Conservation (phyloP, 73 alveolate genomes). For the Paramecium pentaurelia region DNA sequence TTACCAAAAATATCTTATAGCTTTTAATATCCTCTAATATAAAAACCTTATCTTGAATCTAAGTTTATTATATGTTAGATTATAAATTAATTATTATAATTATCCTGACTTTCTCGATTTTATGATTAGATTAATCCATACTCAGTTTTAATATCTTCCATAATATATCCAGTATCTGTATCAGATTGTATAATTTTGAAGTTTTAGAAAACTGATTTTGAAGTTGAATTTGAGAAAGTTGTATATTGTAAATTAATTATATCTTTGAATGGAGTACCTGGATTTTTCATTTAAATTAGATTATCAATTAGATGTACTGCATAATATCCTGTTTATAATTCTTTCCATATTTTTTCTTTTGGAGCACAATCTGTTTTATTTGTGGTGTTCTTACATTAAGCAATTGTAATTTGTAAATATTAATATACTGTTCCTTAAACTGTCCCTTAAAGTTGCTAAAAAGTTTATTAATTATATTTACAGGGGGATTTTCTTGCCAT, state of each 20-base stretch:
- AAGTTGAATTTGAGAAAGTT: background rate
- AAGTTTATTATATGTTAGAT: background rate
- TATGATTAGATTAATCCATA: background rate
- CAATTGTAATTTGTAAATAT: background rate
- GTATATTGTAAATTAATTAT: background rate
- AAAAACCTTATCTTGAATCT: background rate
- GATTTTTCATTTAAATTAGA: background rate
- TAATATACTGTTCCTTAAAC: background rate
- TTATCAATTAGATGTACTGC: background rate
- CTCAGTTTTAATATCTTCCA: background rate
- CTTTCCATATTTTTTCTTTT: background rate
- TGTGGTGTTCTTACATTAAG: conserved; percentile 28
- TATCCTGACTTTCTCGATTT: background rate
- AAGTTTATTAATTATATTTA: background rate
- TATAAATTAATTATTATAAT: background rate
- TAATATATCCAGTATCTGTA: background rate
- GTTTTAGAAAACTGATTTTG: background rate
- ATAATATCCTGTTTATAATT: background rate
- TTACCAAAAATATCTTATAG: background rate
- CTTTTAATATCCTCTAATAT: background rate
- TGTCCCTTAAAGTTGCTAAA: conserved; percentile 15
- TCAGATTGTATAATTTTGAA: background rate
- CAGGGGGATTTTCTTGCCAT: conserved; percentile 27
- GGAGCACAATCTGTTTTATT: background rate
- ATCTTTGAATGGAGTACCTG: background rate